These are phyloP conservation scores for Leccinum olivaceopallidum DNA, from an alignment of 768 basidiomycete species.

Conservation along the genomic window DNA sequence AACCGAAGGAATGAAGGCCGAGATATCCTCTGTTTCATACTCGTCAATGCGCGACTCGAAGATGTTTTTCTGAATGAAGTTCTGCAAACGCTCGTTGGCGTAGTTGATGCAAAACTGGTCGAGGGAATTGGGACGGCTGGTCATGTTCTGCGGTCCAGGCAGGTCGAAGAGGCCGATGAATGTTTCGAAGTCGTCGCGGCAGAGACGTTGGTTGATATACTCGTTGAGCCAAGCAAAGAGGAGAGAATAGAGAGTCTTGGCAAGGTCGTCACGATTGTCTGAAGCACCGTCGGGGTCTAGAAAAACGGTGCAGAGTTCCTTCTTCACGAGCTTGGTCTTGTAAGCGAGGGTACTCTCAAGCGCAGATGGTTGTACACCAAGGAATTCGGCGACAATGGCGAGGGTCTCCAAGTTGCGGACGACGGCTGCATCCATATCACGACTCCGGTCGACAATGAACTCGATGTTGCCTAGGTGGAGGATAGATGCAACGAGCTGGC, in stretches of 20 bases:
- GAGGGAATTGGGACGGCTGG: constrained; percentile 85
- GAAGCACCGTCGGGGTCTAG: constrained; percentile 93
- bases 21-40: constrained; percentile 81
- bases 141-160: constrained; percentile 90
- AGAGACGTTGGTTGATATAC: constrained; percentile 92
- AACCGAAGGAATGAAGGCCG: constrained; percentile 63
- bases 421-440: constrained; percentile 91
- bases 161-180: constrained; percentile 96
- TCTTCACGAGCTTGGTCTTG: constrained; percentile 90
- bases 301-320: constrained; percentile 97
- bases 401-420: constrained; percentile 84
- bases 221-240: constrained; percentile 98
- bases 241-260: constrained; percentile 90
- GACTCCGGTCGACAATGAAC: constrained; percentile 78
- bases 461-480: constrained; percentile 96
- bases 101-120: constrained; percentile 98
- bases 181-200: constrained; percentile 88
- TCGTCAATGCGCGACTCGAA: constrained; percentile 84
- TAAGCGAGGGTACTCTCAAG: constrained; percentile 85
- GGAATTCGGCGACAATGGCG: constrained; percentile 85
- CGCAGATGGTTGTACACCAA: constrained; percentile 73
- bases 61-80: constrained; percentile 75
- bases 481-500: constrained; percentile 93
- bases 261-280: constrained; percentile 92
- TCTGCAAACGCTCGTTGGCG: constrained; percentile 88